Conservation (phyloP, 306 rosid species). For the Casuarina cunninghamiana region DNA sequence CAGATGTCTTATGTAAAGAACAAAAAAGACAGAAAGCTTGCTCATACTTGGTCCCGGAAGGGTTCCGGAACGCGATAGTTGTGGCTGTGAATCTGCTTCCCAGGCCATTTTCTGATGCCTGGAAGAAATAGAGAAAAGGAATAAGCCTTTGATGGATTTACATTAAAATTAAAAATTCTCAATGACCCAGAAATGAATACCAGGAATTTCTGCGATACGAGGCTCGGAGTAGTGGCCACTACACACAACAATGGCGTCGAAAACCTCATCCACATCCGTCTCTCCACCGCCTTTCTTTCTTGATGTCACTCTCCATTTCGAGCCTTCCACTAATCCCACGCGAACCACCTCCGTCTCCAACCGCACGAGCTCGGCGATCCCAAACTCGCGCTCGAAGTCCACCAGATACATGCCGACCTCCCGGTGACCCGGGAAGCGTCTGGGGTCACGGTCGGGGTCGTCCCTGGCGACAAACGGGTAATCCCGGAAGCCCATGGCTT, state of each 20-base stretch:
- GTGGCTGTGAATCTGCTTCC: slow-evolving; percentile 77
- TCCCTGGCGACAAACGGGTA: slow-evolving; percentile 56
- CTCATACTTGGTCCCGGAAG: slow-evolving; percentile 59
- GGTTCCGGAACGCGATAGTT: slow-evolving; percentile 63
- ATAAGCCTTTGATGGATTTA: not conserved
- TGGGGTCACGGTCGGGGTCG: slow-evolving; percentile 48
- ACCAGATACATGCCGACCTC: slow-evolving; percentile 56
- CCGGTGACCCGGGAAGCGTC: slow-evolving; percentile 59
- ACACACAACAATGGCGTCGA: slow-evolving; percentile 60
- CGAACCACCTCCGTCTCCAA: slow-evolving; percentile 45
- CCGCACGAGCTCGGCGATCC: slow-evolving; percentile 42
- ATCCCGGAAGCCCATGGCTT: slow-evolving; percentile 65
- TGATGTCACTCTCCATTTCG: slow-evolving; percentile 54
- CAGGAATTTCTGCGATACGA: slow-evolving; percentile 44
- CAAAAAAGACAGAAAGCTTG: not conserved
- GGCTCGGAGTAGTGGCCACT: slow-evolving; percentile 56
- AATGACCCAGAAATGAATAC: slow-evolving; percentile 11
- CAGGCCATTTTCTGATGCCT: slow-evolving; percentile 55
- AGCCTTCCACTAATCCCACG: slow-evolving; percentile 37
- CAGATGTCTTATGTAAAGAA: no score
- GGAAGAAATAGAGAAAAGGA: slow-evolving; percentile 16
- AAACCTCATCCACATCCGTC: slow-evolving; percentile 46
- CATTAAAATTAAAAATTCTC: not conserved
- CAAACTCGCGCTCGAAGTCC: slow-evolving; percentile 43
- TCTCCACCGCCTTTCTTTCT: slow-evolving; percentile 14